phyloP scores from a whole-genome alignment of 371 early-diverging fungal species.

The Capillidium rhysosporum region DNA sequence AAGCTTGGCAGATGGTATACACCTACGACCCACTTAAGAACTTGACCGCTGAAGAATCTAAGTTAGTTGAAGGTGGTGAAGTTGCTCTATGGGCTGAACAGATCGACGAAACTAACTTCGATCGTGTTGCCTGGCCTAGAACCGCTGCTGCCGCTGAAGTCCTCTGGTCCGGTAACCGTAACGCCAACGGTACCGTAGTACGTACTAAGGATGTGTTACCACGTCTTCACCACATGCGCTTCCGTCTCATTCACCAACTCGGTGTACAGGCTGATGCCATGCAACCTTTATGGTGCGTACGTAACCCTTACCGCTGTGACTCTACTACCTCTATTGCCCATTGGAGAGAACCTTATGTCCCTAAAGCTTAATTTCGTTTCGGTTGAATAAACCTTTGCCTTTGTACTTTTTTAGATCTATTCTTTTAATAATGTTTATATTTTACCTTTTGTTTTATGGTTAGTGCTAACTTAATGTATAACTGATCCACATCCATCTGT shows the following conservation, averaged over 20 bases:
- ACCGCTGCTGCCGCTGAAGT: conserved; percentile 47
- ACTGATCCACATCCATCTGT: too few relatives aligned
- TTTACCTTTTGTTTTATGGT: too few relatives aligned
- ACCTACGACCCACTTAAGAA: conserved; percentile 28
- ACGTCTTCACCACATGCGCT: conserved; percentile 52
- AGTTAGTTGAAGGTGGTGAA: conserved; percentile 29
- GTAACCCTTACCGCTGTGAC: conserved; percentile 42
- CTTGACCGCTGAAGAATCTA: conserved; percentile 9
- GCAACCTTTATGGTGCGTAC: conserved; percentile 46
- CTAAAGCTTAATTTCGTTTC: background rate
- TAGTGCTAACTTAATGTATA: too few relatives aligned
- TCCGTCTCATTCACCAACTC: conserved; percentile 38
- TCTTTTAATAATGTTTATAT: too few relatives aligned
- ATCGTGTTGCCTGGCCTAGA: conserved; percentile 49
- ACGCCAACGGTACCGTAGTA: conserved; percentile 26
- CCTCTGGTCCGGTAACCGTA: conserved; percentile 49
- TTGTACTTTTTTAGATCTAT: too few relatives aligned
- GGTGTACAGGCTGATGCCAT: conserved; percentile 43
- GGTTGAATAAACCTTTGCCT: too few relatives aligned
- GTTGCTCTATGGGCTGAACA: conserved; percentile 60
- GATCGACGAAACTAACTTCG: conserved; percentile 34
- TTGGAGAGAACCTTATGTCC: background rate
- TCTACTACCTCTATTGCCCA: background rate
- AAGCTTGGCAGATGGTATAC: conserved; percentile 65
- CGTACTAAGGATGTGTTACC: conserved; percentile 35